These are phyloP conservation scores for Ophiorrhiza pumila DNA, from an alignment of 257 asterid species.

Conservation along the genomic window DNA sequence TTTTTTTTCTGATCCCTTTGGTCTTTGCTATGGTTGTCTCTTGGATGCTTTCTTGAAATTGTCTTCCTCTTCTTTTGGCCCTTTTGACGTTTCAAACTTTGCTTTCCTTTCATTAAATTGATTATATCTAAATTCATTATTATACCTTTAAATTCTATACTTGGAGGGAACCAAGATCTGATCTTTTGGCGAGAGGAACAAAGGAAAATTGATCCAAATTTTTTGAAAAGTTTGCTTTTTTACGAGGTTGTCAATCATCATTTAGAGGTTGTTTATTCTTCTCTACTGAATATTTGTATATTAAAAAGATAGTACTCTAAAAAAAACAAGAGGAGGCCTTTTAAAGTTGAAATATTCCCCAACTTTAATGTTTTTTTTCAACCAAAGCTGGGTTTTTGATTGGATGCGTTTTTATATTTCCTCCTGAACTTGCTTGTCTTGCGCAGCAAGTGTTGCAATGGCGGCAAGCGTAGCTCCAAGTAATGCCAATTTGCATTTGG, in stretches of 20 bases:
- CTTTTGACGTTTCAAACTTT: background rate
- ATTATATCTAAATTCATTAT: background rate
- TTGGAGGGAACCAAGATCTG: conserved; percentile 13
- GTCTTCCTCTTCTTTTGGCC: background rate
- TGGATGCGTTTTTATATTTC: background rate
- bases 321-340: background rate
- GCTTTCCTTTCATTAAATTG: background rate
- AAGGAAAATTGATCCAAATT: background rate
- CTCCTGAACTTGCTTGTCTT: conserved; percentile 4
- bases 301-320: too few relatives aligned
- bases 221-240: background rate
- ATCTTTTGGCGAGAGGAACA: background rate
- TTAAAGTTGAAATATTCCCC: background rate
- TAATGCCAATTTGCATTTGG: conserved; percentile 45
- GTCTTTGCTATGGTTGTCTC: background rate
- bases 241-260: background rate
- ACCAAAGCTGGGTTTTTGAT: background rate
- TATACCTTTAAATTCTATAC: background rate
- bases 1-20: too few relatives aligned
- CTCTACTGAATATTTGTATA: background rate
- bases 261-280: background rate
- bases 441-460: conserved; percentile 48
- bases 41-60: background rate
- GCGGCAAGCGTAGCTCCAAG: conserved; percentile 63
- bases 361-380: background rate